Evolutionary conservation across 208 protist genomes (phyloP).

Genomic region (Acanthamoeba triangularis): DNA sequence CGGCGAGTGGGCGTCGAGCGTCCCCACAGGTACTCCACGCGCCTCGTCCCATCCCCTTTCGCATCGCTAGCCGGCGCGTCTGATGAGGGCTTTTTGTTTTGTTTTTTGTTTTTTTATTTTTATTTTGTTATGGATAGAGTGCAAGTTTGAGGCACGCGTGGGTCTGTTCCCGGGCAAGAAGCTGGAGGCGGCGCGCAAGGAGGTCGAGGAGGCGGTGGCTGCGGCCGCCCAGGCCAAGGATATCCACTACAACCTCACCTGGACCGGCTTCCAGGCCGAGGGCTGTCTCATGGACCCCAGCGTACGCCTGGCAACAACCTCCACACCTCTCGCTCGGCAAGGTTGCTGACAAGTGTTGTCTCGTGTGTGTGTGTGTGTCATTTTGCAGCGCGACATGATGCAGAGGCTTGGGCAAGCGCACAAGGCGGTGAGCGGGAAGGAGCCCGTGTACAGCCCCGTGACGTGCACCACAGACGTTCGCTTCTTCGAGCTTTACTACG

Average conservation of each 20-base stretch:
- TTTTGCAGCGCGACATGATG: conserved; percentile 79
- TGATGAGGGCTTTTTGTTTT: neutral
- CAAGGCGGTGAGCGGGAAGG: conserved; percentile 77
- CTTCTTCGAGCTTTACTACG: conserved; percentile 85
- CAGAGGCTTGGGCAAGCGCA: conserved; percentile 73
- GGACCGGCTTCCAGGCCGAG: conserved; percentile 88
- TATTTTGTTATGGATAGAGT: conserved; percentile 73
- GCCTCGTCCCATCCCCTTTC: neutral
- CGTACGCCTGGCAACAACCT: neutral
- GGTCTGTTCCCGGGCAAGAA: conserved; percentile 83
- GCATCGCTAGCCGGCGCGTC: neutral
- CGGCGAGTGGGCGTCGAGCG: conserved; percentile 85
- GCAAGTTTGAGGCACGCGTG: conserved; percentile 80
- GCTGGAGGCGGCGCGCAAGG: conserved; percentile 65
- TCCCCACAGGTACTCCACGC: conserved; percentile 67
- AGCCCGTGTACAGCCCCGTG: conserved; percentile 78
- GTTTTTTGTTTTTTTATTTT: neutral
- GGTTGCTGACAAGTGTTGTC: neutral
- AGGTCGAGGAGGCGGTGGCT: conserved; percentile 68
- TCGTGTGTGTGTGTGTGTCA: neutral
- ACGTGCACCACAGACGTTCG: conserved; percentile 86
- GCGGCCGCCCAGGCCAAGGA: conserved; percentile 78
- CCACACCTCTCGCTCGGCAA: neutral
- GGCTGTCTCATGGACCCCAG: conserved; percentile 77
- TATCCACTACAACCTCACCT: conserved; percentile 75